Evolutionary conservation across 169 alveolate species (phyloP).

Genomic region (Eimeria necatrix): DNA sequence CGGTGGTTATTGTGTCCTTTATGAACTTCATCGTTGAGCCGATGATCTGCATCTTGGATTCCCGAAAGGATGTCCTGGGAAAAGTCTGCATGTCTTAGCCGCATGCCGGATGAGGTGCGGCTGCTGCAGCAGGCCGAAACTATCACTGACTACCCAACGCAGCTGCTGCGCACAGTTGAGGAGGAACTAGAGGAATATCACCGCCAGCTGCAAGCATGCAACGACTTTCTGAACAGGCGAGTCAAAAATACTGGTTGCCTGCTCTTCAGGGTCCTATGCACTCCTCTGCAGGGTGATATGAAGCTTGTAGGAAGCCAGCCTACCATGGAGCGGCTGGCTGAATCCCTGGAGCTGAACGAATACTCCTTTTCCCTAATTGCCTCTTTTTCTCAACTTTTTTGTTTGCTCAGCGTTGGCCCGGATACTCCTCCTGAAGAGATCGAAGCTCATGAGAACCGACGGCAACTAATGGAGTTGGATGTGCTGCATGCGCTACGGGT

Average conservation of each 20-base stretch:
- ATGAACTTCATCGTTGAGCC: neutral
- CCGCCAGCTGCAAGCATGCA: constrained; percentile 24
- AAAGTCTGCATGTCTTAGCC: constrained; percentile 29
- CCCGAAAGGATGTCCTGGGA: neutral
- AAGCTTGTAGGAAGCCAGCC: no score
- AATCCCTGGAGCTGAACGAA: no score
- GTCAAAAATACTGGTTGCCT: neutral
- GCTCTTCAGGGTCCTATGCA: no score
- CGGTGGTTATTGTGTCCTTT: no score
- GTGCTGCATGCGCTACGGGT: constrained; percentile 47
- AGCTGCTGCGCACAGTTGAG: constrained; percentile 50
- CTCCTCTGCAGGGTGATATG: no score
- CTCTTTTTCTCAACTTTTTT: no score
- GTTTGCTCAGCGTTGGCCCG: neutral
- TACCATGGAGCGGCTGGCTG: no score
- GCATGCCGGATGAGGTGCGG: constrained; percentile 67
- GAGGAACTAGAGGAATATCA: constrained; percentile 52
- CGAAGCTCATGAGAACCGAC: constrained; percentile 25
- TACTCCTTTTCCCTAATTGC: no score
- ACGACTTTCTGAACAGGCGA: constrained; percentile 1
- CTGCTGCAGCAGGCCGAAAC: constrained; percentile 36
- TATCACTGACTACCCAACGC: constrained; percentile 63
- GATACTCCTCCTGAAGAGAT: constrained; percentile 23
- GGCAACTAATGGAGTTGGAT: constrained; percentile 23
- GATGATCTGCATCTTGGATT: neutral